These are phyloP conservation scores for Serpula lacrymans DNA, from an alignment of 768 basidiomycete genomes.

Conservation along the genomic window DNA sequence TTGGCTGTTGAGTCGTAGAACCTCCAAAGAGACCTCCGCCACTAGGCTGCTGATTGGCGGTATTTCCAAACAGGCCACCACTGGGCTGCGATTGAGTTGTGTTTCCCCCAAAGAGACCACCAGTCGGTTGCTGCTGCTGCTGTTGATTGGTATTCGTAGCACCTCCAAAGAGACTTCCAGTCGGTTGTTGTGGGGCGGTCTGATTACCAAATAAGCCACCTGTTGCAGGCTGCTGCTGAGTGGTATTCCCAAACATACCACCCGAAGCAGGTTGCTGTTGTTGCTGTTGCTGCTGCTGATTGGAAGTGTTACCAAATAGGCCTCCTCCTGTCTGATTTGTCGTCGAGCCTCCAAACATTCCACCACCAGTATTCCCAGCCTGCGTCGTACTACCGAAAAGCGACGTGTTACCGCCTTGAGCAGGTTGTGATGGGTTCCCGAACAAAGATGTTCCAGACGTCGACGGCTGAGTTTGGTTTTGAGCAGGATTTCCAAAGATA, in stretches of 20 bases:
- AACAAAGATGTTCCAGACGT: constrained; percentile 4
- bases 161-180: constrained; percentile 21
- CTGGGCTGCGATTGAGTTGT: constrained; percentile 21
- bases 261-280: constrained; percentile 13
- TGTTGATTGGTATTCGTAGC: constrained; percentile 11
- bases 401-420: constrained; percentile 14
- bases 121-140: constrained; percentile 24
- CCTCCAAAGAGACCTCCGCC: constrained; percentile 17
- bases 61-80: constrained; percentile 21
- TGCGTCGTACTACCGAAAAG: too few species aligned
- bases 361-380: too few species aligned
- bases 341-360: too few species aligned
- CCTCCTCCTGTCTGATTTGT: constrained; percentile 14
- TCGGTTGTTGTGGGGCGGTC: too few species aligned
- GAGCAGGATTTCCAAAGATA: constrained; percentile 5
- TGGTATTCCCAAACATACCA: constrained; percentile 14
- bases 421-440: constrained; percentile 10
- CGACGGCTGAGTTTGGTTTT: constrained; percentile 3
- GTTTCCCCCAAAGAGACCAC: constrained; percentile 25
- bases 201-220: constrained; percentile 16
- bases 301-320: constrained; percentile 3
- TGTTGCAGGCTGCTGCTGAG: constrained; percentile 11
- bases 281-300: constrained; percentile 3
- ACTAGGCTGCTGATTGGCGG: constrained; percentile 14
- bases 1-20: constrained; percentile 4